Conservation (phyloP, 1,284 basidiomycete species). For the Athelia sp. region DNA sequence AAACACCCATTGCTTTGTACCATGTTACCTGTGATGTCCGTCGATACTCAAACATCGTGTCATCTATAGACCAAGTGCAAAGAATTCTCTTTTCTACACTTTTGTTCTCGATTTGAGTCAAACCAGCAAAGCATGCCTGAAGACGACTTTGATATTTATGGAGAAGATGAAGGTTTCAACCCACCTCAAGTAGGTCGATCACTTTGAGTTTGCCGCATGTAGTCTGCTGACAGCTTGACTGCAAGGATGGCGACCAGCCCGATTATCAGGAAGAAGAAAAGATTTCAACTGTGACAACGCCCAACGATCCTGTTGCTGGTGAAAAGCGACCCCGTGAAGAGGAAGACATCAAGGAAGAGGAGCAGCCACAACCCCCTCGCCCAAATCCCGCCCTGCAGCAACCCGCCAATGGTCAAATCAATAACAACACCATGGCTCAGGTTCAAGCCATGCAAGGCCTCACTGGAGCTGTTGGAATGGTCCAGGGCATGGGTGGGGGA, state of each 20-base stretch:
- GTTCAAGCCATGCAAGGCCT: neutral
- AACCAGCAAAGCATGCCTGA: conserved; percentile 37
- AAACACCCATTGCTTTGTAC: conserved; percentile 2
- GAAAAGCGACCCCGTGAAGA: conserved; percentile 31
- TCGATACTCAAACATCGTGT: conserved; percentile 51
- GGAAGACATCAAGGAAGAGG: conserved; percentile 14
- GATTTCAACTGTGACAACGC: conserved; percentile 13
- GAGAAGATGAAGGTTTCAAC: conserved; percentile 56
- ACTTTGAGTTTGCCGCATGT: conserved; percentile 18
- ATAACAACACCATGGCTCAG: neutral
- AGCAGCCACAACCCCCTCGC: conserved; percentile 2
- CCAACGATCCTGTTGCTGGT: conserved; percentile 32
- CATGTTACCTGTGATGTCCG: conserved; percentile 25
- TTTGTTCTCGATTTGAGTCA: conserved; percentile 28
- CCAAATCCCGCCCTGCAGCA: neutral
- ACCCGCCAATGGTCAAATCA: neutral
- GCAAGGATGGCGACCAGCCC: conserved; percentile 14
- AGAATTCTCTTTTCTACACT: conserved; percentile 33
- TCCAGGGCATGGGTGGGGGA: neutral
- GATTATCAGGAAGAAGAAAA: conserved; percentile 19
- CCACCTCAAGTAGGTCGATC: conserved; percentile 35
- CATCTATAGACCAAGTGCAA: conserved; percentile 42
- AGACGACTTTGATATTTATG: conserved; percentile 73
- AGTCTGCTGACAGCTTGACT: neutral
- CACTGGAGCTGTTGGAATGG: neutral